phyloP scores from a whole-genome alignment of 2,329 filamentous ascomycete species.

The Hortaea werneckii region DNA sequence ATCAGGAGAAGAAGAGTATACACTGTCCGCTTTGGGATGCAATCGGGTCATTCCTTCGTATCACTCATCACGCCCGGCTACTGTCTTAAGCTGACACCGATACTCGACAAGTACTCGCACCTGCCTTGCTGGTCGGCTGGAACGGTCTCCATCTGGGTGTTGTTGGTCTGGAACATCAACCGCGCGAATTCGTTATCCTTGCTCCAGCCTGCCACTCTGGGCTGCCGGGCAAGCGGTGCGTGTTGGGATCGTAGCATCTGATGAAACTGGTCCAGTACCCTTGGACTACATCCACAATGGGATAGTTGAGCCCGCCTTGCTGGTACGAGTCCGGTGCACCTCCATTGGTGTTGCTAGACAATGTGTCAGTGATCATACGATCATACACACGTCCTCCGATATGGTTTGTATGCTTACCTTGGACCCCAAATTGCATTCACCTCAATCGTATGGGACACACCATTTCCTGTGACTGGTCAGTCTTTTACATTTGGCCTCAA shows the following conservation, averaged over 20 bases:
- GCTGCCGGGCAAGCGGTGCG: slow-evolving; percentile 33
- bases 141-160: slow-evolving; percentile 31
- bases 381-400: too few relatives aligned
- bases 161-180: slow-evolving; percentile 30
- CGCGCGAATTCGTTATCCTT: slow-evolving; percentile 19
- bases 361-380: too few relatives aligned
- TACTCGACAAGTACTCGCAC: slow-evolving; percentile 41
- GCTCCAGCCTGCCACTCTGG: slow-evolving; percentile 45
- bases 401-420: slow-evolving; percentile 11
- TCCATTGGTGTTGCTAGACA: slow-evolving; percentile 34
- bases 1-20: too few relatives aligned
- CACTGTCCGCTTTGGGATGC: too few relatives aligned
- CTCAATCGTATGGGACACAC: slow-evolving; percentile 60
- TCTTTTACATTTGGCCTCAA: neutral
- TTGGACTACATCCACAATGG: slow-evolving; percentile 52
- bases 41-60: too few relatives aligned
- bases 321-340: slow-evolving; percentile 47
- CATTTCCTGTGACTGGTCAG: slow-evolving; percentile 36
- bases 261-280: slow-evolving; percentile 70
- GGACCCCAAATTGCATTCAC: slow-evolving; percentile 58
- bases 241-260: slow-evolving; percentile 55
- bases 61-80: slow-evolving; percentile 12
- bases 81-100: slow-evolving; percentile 40
- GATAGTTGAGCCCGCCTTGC: slow-evolving; percentile 42
- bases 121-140: slow-evolving; percentile 28